Percentiles rank a stretch among this genome's conserved stretches.
phyloP scores from a whole-genome alignment of 192 early-diverging fungal species.

The Podila horticola region DNA sequence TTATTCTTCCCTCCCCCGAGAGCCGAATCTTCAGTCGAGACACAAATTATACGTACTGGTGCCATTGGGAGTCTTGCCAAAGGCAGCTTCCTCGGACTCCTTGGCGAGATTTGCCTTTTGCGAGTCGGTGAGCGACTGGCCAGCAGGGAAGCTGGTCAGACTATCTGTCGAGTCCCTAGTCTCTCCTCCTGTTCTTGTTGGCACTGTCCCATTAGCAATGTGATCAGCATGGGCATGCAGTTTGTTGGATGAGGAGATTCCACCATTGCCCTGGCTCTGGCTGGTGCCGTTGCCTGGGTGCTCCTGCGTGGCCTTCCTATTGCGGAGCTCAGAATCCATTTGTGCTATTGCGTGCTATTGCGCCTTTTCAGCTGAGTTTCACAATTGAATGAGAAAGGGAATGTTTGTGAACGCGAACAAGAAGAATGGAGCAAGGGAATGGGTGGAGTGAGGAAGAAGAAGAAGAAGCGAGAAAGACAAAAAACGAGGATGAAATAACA shows the following conservation, averaged over 20 bases:
- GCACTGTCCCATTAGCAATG: neutral
- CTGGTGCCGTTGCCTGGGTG: neutral
- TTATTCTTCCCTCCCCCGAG: too few relatives aligned
- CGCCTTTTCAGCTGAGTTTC: neutral
- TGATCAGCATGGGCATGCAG: slow-evolving; percentile 11
- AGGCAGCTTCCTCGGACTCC: slow-evolving; percentile 38
- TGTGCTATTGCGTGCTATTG: neutral
- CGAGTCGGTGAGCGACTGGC: slow-evolving; percentile 19
- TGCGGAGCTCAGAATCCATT: slow-evolving; percentile 52
- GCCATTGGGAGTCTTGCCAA: slow-evolving; percentile 51
- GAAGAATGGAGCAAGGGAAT: slow-evolving; percentile 3
- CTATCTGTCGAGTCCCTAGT: slow-evolving; percentile 20
- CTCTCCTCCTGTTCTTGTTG: neutral
- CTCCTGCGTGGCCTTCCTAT: slow-evolving; percentile 22
- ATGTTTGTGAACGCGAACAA: neutral
- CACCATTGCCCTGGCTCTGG: slow-evolving; percentile 12
- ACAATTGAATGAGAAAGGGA: neutral
- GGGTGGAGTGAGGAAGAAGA: neutral
- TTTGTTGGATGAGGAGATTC: slow-evolving; percentile 45
- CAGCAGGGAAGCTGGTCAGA: slow-evolving; percentile 1
- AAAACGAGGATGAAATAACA: neutral
- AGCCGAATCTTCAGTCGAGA: neutral
- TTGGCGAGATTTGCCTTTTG: slow-evolving; percentile 35
- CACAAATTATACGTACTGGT: slow-evolving; percentile 26
- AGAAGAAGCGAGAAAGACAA: slow-evolving; percentile 2